Evolutionary conservation across 768 basidiomycete genomes (phyloP).

Genomic region (Mycena sanguinolenta): DNA sequence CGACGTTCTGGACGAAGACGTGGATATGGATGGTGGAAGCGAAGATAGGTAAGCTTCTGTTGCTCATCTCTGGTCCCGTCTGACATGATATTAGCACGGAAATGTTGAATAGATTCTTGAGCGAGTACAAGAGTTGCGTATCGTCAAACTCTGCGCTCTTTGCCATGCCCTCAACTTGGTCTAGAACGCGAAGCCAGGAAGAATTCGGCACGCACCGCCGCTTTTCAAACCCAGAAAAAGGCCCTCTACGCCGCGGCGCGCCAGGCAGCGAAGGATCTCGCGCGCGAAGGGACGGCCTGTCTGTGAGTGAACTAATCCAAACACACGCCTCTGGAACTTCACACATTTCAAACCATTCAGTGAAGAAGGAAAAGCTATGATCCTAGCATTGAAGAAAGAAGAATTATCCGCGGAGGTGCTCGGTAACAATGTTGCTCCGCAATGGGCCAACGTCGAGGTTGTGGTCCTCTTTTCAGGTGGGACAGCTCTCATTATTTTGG

Average conservation of each 20-base stretch:
- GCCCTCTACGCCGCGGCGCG: constrained; percentile 51
- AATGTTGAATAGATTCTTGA: constrained; percentile 24
- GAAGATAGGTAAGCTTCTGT: constrained; percentile 34
- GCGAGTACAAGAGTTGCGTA: constrained; percentile 40
- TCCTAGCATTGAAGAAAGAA: constrained; percentile 25
- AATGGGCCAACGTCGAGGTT: constrained; percentile 32
- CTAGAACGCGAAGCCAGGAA: constrained; percentile 49
- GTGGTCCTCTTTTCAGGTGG: neutral
- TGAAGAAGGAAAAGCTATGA: constrained; percentile 30
- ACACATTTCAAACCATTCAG: constrained; percentile 9
- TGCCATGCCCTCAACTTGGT: neutral
- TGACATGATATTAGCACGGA: constrained; percentile 34
- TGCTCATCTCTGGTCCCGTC: neutral
- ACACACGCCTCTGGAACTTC: neutral
- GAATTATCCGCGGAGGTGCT: constrained; percentile 30
- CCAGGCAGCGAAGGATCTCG: constrained; percentile 45
- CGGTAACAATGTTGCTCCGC: constrained; percentile 29
- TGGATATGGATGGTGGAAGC: constrained; percentile 28
- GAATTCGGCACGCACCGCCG: constrained; percentile 39
- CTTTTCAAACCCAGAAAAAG: constrained; percentile 48
- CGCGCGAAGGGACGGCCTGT: constrained; percentile 43
- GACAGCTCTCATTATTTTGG: constrained; percentile 2
- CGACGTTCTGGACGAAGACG: constrained; percentile 30
- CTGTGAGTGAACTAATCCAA: constrained; percentile 41
- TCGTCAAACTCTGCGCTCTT: neutral